A percentile compares a stretch with the other conserved stretches of the same genome.
Conservation (phyloP, 148 eudicot species). For the Chenopodium suecicum region DNA sequence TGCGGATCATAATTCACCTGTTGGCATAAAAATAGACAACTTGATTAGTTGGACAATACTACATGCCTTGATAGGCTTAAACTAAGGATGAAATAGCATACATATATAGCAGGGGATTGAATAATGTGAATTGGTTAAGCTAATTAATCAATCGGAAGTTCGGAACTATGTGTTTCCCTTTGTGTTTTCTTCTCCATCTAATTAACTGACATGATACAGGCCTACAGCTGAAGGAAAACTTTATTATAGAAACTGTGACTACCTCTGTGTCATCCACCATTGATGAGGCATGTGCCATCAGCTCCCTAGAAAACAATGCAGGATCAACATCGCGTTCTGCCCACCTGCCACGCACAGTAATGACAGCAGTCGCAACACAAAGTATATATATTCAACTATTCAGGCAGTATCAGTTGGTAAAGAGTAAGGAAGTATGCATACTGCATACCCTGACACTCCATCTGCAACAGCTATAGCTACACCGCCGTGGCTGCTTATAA, state of each 20-base stretch:
- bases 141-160: too few relatives aligned
- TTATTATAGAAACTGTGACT: not conserved
- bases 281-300: constrained; percentile 62
- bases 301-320: constrained; percentile 69
- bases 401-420: not conserved
- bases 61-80: not conserved
- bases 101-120: not conserved
- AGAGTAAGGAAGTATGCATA: constrained; percentile 20
- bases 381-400: not conserved
- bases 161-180: too few relatives aligned
- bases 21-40: constrained; percentile 6
- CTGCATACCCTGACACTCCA: constrained; percentile 95
- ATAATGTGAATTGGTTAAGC: not conserved
- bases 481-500: constrained; percentile 62
- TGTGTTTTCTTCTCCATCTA: too few relatives aligned
- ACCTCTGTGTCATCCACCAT: constrained; percentile 79
- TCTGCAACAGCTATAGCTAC: constrained; percentile 92
- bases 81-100: not conserved
- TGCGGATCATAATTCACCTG: constrained; percentile 86
- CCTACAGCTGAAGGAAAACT: too few relatives aligned
- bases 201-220: too few relatives aligned
- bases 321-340: constrained; percentile 86
- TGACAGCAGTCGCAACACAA: not conserved
- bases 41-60: not conserved
- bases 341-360: constrained; percentile 51